Percentiles rank a stretch among this genome's conserved stretches.
phyloP scores from a whole-genome alignment of 2,329 filamentous ascomycete genomes.

The Trichoderma polysporum region DNA sequence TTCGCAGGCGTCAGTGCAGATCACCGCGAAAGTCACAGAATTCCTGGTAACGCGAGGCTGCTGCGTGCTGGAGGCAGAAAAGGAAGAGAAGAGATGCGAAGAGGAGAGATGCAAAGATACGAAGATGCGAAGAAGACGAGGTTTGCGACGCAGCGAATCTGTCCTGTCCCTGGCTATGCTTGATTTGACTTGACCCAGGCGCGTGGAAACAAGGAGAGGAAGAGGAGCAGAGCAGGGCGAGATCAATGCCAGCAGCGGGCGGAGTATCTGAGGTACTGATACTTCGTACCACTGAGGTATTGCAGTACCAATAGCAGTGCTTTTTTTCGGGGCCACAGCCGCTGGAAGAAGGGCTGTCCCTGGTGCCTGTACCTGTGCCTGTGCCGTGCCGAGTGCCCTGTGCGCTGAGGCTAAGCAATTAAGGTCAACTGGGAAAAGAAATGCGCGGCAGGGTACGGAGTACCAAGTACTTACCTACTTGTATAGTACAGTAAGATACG shows the following conservation, averaged over 20 bases:
- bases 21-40: conserved; percentile 12
- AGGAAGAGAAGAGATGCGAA: background rate
- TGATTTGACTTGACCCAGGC: background rate
- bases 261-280: background rate
- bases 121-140: background rate
- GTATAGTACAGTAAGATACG: background rate
- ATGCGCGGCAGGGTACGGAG: background rate
- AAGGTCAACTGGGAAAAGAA: too few relatives aligned
- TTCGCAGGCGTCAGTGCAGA: conserved; percentile 17
- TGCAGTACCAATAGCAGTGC: background rate
- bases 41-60: background rate
- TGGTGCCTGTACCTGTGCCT: conserved; percentile 7
- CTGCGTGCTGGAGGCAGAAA: background rate
- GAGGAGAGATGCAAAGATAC: conserved; percentile 1
- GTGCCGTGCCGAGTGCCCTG: background rate
- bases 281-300: background rate
- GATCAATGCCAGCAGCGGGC: background rate
- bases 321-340: background rate
- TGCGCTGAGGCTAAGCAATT: conserved; percentile 1
- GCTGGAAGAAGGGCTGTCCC: background rate
- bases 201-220: background rate
- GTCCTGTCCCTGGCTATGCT: background rate
- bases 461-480: background rate
- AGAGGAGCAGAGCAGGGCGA: background rate
- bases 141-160: background rate